Evolutionary conservation across 192 early-diverging fungal species (phyloP), one percentile per base, ranked within the genome.

Genomic region (Gonapodya prolifera): DNA sequence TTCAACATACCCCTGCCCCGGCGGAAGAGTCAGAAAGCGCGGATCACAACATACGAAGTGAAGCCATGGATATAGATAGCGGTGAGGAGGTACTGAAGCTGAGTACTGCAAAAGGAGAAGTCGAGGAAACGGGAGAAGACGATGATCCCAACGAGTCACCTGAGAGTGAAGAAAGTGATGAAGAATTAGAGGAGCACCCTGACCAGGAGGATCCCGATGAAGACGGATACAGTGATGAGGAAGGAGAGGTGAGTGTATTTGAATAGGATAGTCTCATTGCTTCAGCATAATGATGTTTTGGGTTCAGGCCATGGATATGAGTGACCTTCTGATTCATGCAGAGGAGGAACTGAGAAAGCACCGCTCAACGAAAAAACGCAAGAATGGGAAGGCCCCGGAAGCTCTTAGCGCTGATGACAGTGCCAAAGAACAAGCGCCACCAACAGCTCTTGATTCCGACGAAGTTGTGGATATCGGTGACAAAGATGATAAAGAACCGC

Each of bases 151-250:
- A 77, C n/a, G 77, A 78, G 33, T 30, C 34, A 0, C 78, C 75
- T 18, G 34, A 69, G 1, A 18, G 34, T 30, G 79, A 77, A 29
- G 69, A 70, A 34, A 34, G 69, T 31, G n/a, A 36, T 1, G 79
- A 76, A 34, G 78, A 69, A 2, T 16, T 35, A 0, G 83, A 61
- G 0, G 45, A 61, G 8, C 45, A 61, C 8, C 8, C 8, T 61
- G 45, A 61, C 45, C 8, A 23, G 8, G 45, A 16, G 23, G 45
- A 76, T 31, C 75, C 74, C 76, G 79, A 30, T 34, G 82, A 78
- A n/a, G 70, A 79, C 35, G 31, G n/a, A n/a, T n/a, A 35, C n/a
- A 75, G 73, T 16, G 86, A 89, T 45, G 83, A 82, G 0, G 78
- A 76, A 17, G 86, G 81, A 1, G 81, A 82, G 35, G 81, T 80